These are phyloP conservation scores for Dispira parvispora DNA, from an alignment of 192 early-diverging fungal genomes.

Conservation along the genomic window DNA sequence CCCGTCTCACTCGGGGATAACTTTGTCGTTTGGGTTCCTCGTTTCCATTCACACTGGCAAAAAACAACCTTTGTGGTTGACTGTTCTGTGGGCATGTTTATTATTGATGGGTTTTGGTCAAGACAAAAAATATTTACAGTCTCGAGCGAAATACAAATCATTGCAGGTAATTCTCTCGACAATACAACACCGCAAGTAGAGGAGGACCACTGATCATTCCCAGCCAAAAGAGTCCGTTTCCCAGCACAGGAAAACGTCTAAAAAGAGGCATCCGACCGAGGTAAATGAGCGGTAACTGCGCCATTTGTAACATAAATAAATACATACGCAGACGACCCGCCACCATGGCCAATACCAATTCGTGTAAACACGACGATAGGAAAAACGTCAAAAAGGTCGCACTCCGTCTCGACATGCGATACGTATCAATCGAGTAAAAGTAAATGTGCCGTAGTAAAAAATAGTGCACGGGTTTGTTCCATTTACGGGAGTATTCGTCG, in stretches of 20 bases:
- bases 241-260: conserved; percentile 40
- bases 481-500: conserved; percentile 90
- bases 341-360: conserved; percentile 59
- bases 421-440: conserved; percentile 55
- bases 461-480: conserved; percentile 94
- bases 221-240: conserved; percentile 83
- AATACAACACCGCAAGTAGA: conserved; percentile 60
- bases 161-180: conserved; percentile 22
- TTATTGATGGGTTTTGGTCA: too few relatives aligned
- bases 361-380: conserved; percentile 59
- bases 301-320: conserved; percentile 72
- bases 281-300: conserved; percentile 78
- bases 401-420: conserved; percentile 45
- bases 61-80: too few relatives aligned
- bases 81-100: too few relatives aligned
- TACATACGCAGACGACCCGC: conserved; percentile 51
- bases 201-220: conserved; percentile 78
- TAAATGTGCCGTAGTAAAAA: conserved; percentile 87
- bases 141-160: not conserved
- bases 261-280: conserved; percentile 38
- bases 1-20: too few relatives aligned
- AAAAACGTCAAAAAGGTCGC: conserved; percentile 71
- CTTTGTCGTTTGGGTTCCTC: too few relatives aligned
- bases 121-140: not conserved
- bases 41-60: too few relatives aligned